Evolutionary conservation across 2,329 filamentous ascomycete genomes (phyloP).

Genomic region (Colletotrichum ledebouriae): DNA sequence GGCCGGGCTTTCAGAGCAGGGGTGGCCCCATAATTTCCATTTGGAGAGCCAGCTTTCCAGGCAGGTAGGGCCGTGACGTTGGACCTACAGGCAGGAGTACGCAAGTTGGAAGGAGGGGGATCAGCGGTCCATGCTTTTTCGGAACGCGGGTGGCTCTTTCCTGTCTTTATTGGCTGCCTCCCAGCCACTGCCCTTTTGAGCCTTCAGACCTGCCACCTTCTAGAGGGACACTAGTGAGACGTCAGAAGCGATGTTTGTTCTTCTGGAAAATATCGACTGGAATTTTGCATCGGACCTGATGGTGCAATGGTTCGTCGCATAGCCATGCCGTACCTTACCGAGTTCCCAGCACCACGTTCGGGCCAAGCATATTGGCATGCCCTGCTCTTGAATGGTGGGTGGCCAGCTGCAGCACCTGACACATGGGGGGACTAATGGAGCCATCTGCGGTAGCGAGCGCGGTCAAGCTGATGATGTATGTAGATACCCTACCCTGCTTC

Average conservation of each 20-base stretch:
- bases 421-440: conserved; percentile 9
- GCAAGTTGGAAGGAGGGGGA: conserved; percentile 30
- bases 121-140: conserved; percentile 37
- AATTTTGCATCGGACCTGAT: too few species aligned
- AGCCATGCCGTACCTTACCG: too few species aligned
- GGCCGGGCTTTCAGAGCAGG: conserved; percentile 4
- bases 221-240: conserved; percentile 8
- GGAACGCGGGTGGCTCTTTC: conserved; percentile 12
- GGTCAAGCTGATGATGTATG: neutral
- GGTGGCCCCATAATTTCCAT: neutral
- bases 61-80: conserved; percentile 11
- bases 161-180: conserved; percentile 5
- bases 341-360: too few species aligned
- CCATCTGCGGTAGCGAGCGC: conserved; percentile 1
- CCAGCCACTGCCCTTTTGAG: conserved; percentile 24
- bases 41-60: conserved; percentile 13
- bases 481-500: neutral
- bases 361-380: neutral
- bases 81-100: conserved; percentile 9
- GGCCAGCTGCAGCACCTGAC: conserved; percentile 11
- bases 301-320: too few species aligned
- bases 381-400: conserved; percentile 1
- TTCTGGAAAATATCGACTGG: conserved; percentile 17
- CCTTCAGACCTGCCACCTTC: conserved; percentile 7
- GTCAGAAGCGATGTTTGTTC: neutral